Base-by-base conservation (phyloP, 768 basidiomycete genomes). In the Suillus tomentosus region DNA sequence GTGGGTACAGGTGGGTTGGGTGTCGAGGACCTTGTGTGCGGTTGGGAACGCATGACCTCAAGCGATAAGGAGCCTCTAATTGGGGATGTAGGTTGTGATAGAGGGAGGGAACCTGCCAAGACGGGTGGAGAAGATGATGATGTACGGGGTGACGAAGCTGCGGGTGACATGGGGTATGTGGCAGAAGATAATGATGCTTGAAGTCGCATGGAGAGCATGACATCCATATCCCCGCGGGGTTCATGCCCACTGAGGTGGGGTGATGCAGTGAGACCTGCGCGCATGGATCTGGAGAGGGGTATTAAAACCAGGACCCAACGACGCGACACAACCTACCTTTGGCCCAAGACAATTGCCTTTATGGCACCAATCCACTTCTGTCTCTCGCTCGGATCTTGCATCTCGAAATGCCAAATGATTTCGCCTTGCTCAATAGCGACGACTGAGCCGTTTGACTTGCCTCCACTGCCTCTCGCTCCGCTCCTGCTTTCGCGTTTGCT, bases 141-240 rank as follows among this genome's bases (percentile, higher is more conserved):
- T 54, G 68, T 55, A 62, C 62, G 50, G 40, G 59, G 62, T 24
- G 55, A 62, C 24, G 64, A 57, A 61, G 59, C 51, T 9, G 63
- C 17, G 43, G 61, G 53, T n/a, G 53, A 62, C 68, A 24, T 62
- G 40, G 60, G 68, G 66, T 34, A 51, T 53, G 48, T 27, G 60
- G 27, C 65, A 66, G 61, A 79, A 36, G 79, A 78, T 66, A 81
- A 78, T 61, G 87, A 75, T n/a, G 84, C 86, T 68, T 91, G 89
- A 39, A 85, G 80, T 56, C 87, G 87, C 81, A 93, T 91, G 37
- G 89, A 88, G 42, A 93, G 80, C 85, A 92, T 90, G 55, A 92
- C 91, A 71, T 93, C 91, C 79, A 93, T 85, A 70, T 93, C 91
- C 7, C 91, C 91, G 54, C 87, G 81, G 24, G 90, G 90, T 65